Evolutionary conservation across 129 eudicot species (phyloP).

Genomic region (Centella asiatica): DNA sequence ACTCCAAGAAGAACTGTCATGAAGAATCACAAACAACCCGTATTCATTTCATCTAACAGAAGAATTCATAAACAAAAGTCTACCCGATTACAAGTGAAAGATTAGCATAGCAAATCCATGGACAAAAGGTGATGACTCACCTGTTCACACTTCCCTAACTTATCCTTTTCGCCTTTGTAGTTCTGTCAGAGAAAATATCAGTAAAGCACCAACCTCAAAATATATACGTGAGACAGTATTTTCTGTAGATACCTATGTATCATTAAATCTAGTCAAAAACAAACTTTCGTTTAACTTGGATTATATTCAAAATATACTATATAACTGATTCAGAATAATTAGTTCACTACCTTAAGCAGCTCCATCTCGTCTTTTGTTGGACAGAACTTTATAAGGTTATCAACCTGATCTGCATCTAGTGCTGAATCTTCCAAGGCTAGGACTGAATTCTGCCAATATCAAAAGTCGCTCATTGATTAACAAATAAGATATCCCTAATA

Average conservation of each 20-base stretch:
- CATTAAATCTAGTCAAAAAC: no score
- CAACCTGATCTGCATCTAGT: slow-evolving; percentile 89
- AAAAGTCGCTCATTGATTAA: neutral
- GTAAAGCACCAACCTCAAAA: neutral
- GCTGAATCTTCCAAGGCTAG: slow-evolving; percentile 80
- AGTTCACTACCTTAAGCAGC: slow-evolving; percentile 57
- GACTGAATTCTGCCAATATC: slow-evolving; percentile 51
- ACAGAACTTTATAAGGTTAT: slow-evolving; percentile 90
- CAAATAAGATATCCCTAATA: no score
- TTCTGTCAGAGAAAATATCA: slow-evolving; percentile 42
- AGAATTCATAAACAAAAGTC: neutral
- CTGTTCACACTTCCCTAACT: slow-evolving; percentile 90
- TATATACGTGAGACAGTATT: neutral
- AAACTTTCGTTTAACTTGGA: neutral
- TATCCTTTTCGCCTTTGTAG: slow-evolving; percentile 72
- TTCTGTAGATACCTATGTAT: neutral
- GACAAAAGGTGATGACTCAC: slow-evolving; percentile 19
- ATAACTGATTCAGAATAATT: slow-evolving; percentile 8
- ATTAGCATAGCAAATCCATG: neutral
- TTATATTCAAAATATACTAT: neutral
- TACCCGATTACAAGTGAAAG: neutral
- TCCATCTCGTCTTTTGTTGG: slow-evolving; percentile 97
- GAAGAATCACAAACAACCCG: slow-evolving; percentile 10
- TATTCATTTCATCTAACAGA: slow-evolving; percentile 1
- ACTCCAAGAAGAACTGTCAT: slow-evolving; percentile 72